phyloP scores from a whole-genome alignment of 257 asterid species.

The Fraxinus americana region DNA sequence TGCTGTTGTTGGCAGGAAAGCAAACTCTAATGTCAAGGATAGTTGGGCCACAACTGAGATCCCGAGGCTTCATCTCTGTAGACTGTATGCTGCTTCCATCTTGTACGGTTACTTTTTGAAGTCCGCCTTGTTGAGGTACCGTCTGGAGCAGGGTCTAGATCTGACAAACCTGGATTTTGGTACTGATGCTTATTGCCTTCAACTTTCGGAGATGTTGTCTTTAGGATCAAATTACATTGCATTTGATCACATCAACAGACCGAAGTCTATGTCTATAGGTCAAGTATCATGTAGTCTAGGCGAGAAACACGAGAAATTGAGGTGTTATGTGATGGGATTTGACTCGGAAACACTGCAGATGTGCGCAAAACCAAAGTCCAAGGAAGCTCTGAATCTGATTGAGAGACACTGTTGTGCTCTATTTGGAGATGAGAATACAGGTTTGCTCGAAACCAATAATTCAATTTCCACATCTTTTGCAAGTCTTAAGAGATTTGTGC shows the following conservation, averaged over 20 bases:
- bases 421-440: constrained; percentile 56
- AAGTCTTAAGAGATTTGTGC: constrained; percentile 72
- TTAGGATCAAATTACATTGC: constrained; percentile 37
- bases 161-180: constrained; percentile 26
- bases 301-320: constrained; percentile 41
- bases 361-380: constrained; percentile 71
- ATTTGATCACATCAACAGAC: constrained; percentile 30
- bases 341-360: constrained; percentile 53
- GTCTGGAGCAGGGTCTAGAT: constrained; percentile 54
- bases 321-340: constrained; percentile 58
- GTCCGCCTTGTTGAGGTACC: constrained; percentile 69
- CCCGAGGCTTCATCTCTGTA: constrained; percentile 50
- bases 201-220: constrained; percentile 29
- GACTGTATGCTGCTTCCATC: constrained; percentile 64
- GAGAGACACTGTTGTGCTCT: constrained; percentile 66
- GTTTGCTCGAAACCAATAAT: constrained; percentile 42
- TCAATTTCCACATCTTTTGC: constrained; percentile 68
- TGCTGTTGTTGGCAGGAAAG: constrained; percentile 50
- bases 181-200: constrained; percentile 19
- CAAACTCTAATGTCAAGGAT: constrained; percentile 49
- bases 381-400: constrained; percentile 65
- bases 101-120: constrained; percentile 83
- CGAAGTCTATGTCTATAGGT: constrained; percentile 33
- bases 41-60: constrained; percentile 60
- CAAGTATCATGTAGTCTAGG: constrained; percentile 29